phyloP scores from a whole-genome alignment of 352 stramenopile species.

The Phytophthora rubi region DNA sequence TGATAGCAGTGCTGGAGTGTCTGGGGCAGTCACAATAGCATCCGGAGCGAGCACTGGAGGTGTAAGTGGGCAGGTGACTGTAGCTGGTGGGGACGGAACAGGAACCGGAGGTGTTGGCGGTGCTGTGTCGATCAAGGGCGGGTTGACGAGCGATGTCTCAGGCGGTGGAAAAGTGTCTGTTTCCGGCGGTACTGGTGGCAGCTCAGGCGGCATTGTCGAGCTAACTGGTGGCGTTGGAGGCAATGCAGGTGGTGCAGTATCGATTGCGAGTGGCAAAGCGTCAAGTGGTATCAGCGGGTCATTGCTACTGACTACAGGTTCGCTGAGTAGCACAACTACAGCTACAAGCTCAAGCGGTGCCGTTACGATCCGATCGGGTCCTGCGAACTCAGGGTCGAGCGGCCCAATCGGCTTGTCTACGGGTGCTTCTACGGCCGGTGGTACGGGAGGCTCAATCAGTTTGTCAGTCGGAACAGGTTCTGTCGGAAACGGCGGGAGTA shows the following conservation, averaged over 20 bases:
- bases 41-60: slow-evolving; percentile 37
- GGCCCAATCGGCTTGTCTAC: slow-evolving; percentile 30
- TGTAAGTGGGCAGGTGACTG: slow-evolving; percentile 40
- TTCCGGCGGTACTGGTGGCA: slow-evolving; percentile 12
- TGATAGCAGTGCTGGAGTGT: slow-evolving; percentile 27
- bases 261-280: slow-evolving; percentile 31
- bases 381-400: slow-evolving; percentile 31
- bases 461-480: slow-evolving; percentile 39
- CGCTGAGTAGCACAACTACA: slow-evolving; percentile 4
- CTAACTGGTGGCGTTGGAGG: slow-evolving; percentile 25
- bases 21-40: slow-evolving; percentile 39
- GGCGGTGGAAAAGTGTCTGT: slow-evolving; percentile 4
- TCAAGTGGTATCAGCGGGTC: slow-evolving; percentile 26
- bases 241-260: slow-evolving; percentile 36
- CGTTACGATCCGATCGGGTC: slow-evolving; percentile 40
- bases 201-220: slow-evolving; percentile 16
- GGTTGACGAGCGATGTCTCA: background rate
- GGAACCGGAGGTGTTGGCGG: slow-evolving; percentile 33
- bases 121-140: slow-evolving; percentile 27
- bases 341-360: slow-evolving; percentile 35
- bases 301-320: slow-evolving; percentile 29
- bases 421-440: slow-evolving; percentile 23
- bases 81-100: slow-evolving; percentile 39
- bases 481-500: slow-evolving; percentile 36
- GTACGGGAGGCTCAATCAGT: slow-evolving; percentile 30